Evolutionary conservation across 768 basidiomycete species (phyloP), one percentile per base, ranked within the genome.

Genomic region (Amanita thiersii): DNA sequence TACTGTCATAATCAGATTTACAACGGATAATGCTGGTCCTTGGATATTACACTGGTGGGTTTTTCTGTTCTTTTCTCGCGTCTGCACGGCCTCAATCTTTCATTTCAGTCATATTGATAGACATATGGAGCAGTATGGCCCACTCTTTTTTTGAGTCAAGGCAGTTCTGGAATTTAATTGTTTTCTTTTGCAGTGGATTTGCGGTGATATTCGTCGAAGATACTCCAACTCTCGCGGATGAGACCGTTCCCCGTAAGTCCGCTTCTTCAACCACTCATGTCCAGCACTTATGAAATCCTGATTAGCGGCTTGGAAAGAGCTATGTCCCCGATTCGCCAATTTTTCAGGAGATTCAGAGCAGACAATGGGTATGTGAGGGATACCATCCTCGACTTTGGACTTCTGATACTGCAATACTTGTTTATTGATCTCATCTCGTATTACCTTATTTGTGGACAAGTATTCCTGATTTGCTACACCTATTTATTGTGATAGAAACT

Each of bases 1-100:
- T 47, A 61, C 63, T 21, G 67, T 72, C 18, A 72, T 70, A 8
- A 65, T 84, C 37, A 67, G 78, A 26, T 81, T 77, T 60, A 52
- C 56, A 15, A 75, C 81, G 1, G 76, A 84, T 55, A 84, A 81
- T 58, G 64, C 78, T 14, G 79, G 78, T 11, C 72, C 72, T 15
- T 77, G 76, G 69, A 54, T 62, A 26, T 42, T 62, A 31, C 58
- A 59, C 45, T 62, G 60, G 59, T 60, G 33, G n/a, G n/a, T n/a
- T n/a, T 47, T 17, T 26, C 10, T 23, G 21, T 17, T 9, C 43
- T 17, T 31, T 14, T 39, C 34, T 29, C 26, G 11, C 18, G 1
- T 2, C 29, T 5, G 10, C 24, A 10, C 24, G 26, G 19, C 1
- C 17, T 3, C 10, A 10, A 24, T 18, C 36, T 32, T 4, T n/a